Evolutionary conservation across 2,329 filamentous ascomycete genomes (phyloP), one percentile per base, ranked within the genome.

Genomic region (Cyphellophora europaea): DNA sequence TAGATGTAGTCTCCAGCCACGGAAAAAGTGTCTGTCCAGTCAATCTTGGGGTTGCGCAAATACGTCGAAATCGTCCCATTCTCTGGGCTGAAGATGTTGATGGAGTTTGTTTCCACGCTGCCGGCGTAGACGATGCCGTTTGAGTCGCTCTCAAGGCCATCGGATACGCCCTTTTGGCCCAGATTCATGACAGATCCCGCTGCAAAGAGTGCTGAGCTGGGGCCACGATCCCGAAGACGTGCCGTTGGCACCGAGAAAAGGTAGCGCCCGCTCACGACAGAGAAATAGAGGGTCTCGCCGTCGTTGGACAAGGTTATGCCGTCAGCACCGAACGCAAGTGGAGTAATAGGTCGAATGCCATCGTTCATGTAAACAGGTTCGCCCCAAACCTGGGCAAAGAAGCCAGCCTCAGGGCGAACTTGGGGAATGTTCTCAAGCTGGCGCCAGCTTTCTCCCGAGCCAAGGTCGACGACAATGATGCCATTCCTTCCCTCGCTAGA

Each of bases 111-210:
- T 52, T 73, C 69, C 41, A 65, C 60, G 36, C 67, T 67, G 0
- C 66, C 67, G 16, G 57, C 54, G 33, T 72, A 72, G 16, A 72
- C 58, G 32, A 62, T 53, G 0, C 59, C 62, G 41, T 69, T 70
- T 5, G 57, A 60, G 35, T 72, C 69, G 2, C 62, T 69, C 48
- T 72, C 67, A 30, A 71, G 59, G 0, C 69, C 68, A 48, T 72
- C 69, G 3, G 62, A 67, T 2, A 69, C 55, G 4, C 69, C 69
- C 18, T 67, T 66, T 40, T 72, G 55, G 1, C 65, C 63, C 3
- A 56, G 55, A 15, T 59, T 63, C 11, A 53, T 44, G 5, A 71
- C 61, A 0, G 58, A 55, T 16, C 56, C 54, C 38, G 63, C 58
- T 2, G 67, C 62, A 12, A 61, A 40, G 3, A 71, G 41, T 45